phyloP scores from a whole-genome alignment of 768 basidiomycete species.

The Cyclocybe aegerita region DNA sequence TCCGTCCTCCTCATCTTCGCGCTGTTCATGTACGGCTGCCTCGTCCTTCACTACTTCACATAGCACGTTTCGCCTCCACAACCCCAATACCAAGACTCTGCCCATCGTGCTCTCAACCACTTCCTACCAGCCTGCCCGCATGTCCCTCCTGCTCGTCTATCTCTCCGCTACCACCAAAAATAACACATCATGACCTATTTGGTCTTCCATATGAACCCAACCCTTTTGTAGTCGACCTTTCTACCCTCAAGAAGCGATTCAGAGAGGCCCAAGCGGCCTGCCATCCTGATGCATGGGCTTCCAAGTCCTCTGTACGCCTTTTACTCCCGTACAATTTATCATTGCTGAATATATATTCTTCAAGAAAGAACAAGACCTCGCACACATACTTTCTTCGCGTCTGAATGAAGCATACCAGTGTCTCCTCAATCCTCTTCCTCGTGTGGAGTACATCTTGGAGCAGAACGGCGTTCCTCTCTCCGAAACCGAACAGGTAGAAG shows the following conservation, averaged over 20 bases:
- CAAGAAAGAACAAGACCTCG: constrained; percentile 57
- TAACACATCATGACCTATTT: constrained; percentile 69
- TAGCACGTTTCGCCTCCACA: background rate
- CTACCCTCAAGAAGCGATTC: constrained; percentile 63
- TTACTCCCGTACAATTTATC: constrained; percentile 4
- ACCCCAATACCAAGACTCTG: constrained; percentile 33
- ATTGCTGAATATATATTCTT: constrained; percentile 5
- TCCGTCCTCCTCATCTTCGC: constrained; percentile 1
- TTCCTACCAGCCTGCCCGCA: constrained; percentile 70
- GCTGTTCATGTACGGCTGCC: background rate
- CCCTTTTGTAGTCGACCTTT: constrained; percentile 68
- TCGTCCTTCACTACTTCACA: background rate
- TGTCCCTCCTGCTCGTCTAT: constrained; percentile 76
- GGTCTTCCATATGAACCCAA: constrained; percentile 60
- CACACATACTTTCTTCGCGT: constrained; percentile 66
- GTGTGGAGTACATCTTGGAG: constrained; percentile 80
- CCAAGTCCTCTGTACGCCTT: constrained; percentile 54
- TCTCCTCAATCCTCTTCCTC: constrained; percentile 67
- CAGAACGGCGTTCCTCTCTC: constrained; percentile 54
- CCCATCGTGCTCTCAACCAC: constrained; percentile 57
- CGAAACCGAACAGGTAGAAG: constrained; percentile 74
- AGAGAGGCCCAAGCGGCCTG: constrained; percentile 70
- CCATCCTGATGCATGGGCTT: constrained; percentile 87
- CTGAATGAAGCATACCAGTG: constrained; percentile 84
- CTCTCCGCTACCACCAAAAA: constrained; percentile 49